Percentiles rank a stretch among this genome's conserved stretches.
These are phyloP conservation scores for Alternaria consortialis DNA, from an alignment of 2,329 filamentous ascomycete genomes.

Conservation along the genomic window DNA sequence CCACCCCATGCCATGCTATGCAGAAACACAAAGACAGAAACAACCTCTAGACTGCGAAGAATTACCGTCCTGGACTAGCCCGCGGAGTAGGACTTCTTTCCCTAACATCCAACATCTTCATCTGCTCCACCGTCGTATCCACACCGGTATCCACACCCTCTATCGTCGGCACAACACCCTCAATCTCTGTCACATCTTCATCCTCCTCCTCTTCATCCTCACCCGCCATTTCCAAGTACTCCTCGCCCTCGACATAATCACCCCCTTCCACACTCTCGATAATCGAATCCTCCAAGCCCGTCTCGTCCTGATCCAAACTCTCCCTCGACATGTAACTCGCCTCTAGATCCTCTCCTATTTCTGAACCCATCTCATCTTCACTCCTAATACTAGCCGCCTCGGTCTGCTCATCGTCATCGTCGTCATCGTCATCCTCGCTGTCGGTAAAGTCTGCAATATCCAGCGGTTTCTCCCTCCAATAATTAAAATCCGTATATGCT, in stretches of 20 bases:
- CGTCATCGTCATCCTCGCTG: constrained; percentile 63
- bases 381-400: constrained; percentile 54
- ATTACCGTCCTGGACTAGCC: constrained; percentile 23
- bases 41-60: neutral
- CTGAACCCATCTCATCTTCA: constrained; percentile 61
- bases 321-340: constrained; percentile 67
- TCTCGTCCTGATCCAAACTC: constrained; percentile 55
- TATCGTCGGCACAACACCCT: constrained; percentile 25
- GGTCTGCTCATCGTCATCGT: constrained; percentile 58
- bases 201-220: constrained; percentile 36
- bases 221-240: constrained; percentile 26
- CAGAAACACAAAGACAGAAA: constrained; percentile 12
- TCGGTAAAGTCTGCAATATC: constrained; percentile 90
- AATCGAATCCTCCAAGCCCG: constrained; percentile 57
- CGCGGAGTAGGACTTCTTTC: constrained; percentile 36
- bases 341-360: constrained; percentile 57
- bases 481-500: constrained; percentile 95
- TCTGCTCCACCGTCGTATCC: neutral
- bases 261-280: constrained; percentile 60
- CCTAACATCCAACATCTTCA: constrained; percentile 25
- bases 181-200: constrained; percentile 26
- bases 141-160: constrained; percentile 4
- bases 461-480: constrained; percentile 87
- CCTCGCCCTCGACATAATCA: constrained; percentile 36
- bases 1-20: constrained; percentile 28